Evolutionary conservation across 177 flowering plant genomes (phyloP).

Genomic region (Tripterygium wilfordii): DNA sequence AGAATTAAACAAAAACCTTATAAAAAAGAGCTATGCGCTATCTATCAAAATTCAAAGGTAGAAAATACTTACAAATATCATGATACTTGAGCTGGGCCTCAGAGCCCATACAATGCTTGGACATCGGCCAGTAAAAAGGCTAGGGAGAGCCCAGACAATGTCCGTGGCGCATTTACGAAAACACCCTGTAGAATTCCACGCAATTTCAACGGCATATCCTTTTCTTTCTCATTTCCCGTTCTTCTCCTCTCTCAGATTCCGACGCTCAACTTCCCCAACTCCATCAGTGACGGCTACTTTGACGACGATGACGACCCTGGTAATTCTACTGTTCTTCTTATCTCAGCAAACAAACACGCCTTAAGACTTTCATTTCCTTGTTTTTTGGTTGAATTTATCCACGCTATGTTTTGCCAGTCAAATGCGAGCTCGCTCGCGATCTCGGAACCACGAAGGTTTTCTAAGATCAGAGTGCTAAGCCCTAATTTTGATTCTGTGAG

Average conservation of each 20-base stretch:
- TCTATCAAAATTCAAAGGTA: too few relatives aligned
- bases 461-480: slow-evolving; percentile 13
- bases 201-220: too few relatives aligned
- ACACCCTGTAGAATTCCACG: too few relatives aligned
- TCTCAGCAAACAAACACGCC: not conserved
- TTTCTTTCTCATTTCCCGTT: not conserved
- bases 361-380: not conserved
- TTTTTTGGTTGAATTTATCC: not conserved
- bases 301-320: slow-evolving; percentile 32
- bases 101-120: too few relatives aligned
- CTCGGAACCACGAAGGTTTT: slow-evolving; percentile 8
- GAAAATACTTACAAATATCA: too few relatives aligned
- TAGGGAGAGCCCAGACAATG: too few relatives aligned
- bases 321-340: slow-evolving; percentile 6
- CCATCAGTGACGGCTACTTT: slow-evolving; percentile 42
- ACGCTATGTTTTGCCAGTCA: slow-evolving; percentile 16
- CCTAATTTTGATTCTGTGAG: slow-evolving; percentile 10
- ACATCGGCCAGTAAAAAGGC: too few relatives aligned
- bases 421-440: slow-evolving; percentile 20
- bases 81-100: too few relatives aligned
- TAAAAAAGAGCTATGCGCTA: too few relatives aligned
- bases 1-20: too few relatives aligned
- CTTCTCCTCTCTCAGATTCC: not conserved
- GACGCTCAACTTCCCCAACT: not conserved
- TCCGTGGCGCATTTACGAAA: too few relatives aligned